These are phyloP conservation scores for Oryza nivara DNA, from an alignment of 176 grass and related monocot genomes.

Conservation along the genomic window DNA sequence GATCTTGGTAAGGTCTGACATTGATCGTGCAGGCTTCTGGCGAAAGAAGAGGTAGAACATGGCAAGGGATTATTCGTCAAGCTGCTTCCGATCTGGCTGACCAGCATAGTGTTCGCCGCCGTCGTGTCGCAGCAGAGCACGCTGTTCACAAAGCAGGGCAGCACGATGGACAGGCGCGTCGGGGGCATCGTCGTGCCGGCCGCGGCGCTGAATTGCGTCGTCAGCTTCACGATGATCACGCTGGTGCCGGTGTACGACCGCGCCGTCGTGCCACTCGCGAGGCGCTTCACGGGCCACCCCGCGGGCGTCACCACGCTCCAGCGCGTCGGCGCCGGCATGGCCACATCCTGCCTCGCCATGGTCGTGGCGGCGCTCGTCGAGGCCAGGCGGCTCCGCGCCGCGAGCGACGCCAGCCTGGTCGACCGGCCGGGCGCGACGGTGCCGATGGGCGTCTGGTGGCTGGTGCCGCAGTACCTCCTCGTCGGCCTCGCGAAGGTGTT, in stretches of 20 bases:
- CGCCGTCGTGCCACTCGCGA: constrained; percentile 50
- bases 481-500: constrained; percentile 58
- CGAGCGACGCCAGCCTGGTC: constrained; percentile 45
- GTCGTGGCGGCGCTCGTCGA: constrained; percentile 64
- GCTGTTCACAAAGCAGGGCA: constrained; percentile 69
- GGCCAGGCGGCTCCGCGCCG: constrained; percentile 47
- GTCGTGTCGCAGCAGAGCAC: constrained; percentile 47
- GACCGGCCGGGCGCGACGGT: constrained; percentile 35
- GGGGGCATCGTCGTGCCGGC: constrained; percentile 47
- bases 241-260: constrained; percentile 67
- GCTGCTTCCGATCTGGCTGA: constrained; percentile 65
- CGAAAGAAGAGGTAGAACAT: background rate
- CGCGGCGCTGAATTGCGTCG: constrained; percentile 48
- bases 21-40: background rate
- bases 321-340: constrained; percentile 61
- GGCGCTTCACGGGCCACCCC: constrained; percentile 51
- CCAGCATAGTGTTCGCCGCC: constrained; percentile 44
- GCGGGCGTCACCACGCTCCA: constrained; percentile 73
- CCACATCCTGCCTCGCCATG: constrained; percentile 50
- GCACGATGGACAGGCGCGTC: constrained; percentile 60
- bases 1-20: background rate
- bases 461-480: constrained; percentile 72
- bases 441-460: constrained; percentile 86
- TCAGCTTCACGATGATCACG: constrained; percentile 36
- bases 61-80: constrained; percentile 17